Conservation (phyloP, 164 flowering plant species). For the Warburgia ugandensis region DNA sequence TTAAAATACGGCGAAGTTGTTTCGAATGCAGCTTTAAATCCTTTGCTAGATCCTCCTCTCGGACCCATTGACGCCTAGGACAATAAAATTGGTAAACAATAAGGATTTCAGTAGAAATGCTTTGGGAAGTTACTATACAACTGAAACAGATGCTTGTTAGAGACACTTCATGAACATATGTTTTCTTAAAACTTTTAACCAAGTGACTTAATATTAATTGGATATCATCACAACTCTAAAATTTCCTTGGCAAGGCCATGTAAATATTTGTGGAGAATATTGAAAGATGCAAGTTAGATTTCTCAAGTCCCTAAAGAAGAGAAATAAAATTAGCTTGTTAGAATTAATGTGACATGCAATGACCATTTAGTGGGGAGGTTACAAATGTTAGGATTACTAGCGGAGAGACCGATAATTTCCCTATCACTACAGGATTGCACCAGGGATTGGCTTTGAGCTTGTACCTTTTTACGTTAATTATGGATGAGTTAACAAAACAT, state of each 20-base stretch:
- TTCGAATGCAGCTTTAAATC: conserved; percentile 78
- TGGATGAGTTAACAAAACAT: too few species aligned
- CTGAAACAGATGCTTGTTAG: neutral
- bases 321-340: too few species aligned
- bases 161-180: neutral
- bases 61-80: conserved; percentile 90
- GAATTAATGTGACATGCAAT: too few species aligned
- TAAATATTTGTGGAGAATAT: too few species aligned
- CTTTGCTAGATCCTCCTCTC: conserved; percentile 96
- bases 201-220: neutral
- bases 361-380: too few species aligned
- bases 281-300: neutral
- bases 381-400: too few species aligned
- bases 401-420: too few species aligned
- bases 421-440: too few species aligned
- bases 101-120: neutral
- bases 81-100: conserved; percentile 1
- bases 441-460: too few species aligned
- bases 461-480: too few species aligned
- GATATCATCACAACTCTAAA: neutral
- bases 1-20: conserved; percentile 78
- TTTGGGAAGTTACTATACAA: neutral
- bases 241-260: neutral
- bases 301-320: too few species aligned
- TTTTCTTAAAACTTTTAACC: neutral